Percentiles rank a stretch among this genome's conserved stretches.
phyloP scores from a whole-genome alignment of 257 asterid genomes.

The Osmanthus fragrans region DNA sequence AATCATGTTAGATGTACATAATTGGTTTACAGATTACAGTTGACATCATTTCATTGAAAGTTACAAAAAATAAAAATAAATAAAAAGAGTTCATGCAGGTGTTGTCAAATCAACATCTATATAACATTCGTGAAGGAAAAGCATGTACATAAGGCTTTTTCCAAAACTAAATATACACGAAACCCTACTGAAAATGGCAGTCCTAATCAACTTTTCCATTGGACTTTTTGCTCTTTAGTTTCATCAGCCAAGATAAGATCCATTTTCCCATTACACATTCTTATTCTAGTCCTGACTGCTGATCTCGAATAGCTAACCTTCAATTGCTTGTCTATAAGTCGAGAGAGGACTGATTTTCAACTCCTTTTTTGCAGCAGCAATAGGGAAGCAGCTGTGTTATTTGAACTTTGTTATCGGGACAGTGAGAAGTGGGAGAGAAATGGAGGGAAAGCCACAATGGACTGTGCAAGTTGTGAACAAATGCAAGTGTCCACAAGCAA shows the following conservation, averaged over 20 bases:
- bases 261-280: neutral
- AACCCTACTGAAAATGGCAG: neutral
- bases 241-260: neutral
- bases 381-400: conserved; percentile 7
- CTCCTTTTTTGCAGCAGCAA: neutral
- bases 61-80: no score
- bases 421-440: conserved; percentile 23
- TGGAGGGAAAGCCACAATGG: conserved; percentile 20
- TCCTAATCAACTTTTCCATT: neutral
- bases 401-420: conserved; percentile 23
- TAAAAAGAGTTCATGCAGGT: no score
- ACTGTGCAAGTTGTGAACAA: conserved; percentile 22
- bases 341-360: neutral
- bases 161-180: no score
- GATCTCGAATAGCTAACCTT: neutral
- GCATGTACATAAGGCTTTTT: no score
- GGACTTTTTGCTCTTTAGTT: neutral
- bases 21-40: no score
- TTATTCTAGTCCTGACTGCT: neutral
- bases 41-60: no score
- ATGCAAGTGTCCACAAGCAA: conserved; percentile 17
- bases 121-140: no score
- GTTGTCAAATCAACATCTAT: no score
- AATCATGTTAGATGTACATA: no score
- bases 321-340: neutral